Base-by-base conservation (phyloP, 768 basidiomycete species). In the Phylloporus rhodoxanthus region DNA sequence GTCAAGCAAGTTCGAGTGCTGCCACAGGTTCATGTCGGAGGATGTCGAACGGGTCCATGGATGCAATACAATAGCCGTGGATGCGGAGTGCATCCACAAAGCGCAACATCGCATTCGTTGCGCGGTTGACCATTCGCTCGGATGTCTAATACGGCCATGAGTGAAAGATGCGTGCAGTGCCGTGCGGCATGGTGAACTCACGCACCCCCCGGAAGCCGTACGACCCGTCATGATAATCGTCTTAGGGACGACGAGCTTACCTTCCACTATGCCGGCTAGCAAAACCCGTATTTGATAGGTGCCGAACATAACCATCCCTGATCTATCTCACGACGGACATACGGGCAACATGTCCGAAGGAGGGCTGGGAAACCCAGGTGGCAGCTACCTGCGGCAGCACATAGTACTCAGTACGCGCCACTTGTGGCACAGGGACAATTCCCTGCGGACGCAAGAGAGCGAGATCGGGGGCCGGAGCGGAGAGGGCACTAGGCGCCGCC, bases 71-170 rank as follows among this genome's bases (percentile, higher is more conserved):
- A 60, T 92, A 91, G 0, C 86, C 87, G 55, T 91, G 87, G 0
- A 75, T 83, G n/a, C 91, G 79, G 57, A 95, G 77, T 2, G 87
- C 85, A 63, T 95, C 93, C 10, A 92, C 88, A 62, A 92, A 94
- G 29, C 93, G 85, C 38, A 94, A 70, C 15, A 96, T 72, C 0
- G 91, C 90, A 57, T 94, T 92, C 3, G 64, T 62, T 13, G 74
- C 74, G 8, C 92, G 78, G 66, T 88, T 88, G 45, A 72, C 62
- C 13, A 91, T 73, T 57, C 90, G 87, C 0, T 71, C 70, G 1
- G 75, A 80, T 86, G 61, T 88, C 87, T 88, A 47, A 25, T 36
- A 21, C 20, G 8, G 3, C 8, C 15, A 32, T 55, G 42, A 57
- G 44, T 9, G 19, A n/a, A 13, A 21, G 26, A 44, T 2, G 17